These are phyloP conservation scores for Rhodamnia argentea DNA, from an alignment of 345 rosid genomes.

Conservation along the genomic window DNA sequence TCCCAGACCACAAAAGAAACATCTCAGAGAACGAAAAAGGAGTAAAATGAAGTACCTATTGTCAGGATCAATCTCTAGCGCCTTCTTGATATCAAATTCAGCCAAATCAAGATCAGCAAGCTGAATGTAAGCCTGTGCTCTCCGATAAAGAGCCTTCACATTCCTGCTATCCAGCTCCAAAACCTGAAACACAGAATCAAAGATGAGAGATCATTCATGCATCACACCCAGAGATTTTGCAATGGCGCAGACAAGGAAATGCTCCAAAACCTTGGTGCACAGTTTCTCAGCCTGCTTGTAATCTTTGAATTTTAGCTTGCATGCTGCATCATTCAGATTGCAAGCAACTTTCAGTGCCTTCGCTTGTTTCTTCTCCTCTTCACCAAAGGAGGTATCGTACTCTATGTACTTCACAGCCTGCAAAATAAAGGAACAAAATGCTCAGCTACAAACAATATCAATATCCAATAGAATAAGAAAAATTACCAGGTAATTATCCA, in stretches of 20 bases:
- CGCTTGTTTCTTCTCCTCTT: slow-evolving; percentile 75
- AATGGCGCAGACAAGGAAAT: neutral
- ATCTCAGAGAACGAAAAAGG: neutral
- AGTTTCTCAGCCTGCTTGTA: slow-evolving; percentile 47
- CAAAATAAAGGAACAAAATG: neutral
- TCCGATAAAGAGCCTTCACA: slow-evolving; percentile 37
- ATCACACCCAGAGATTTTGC: neutral
- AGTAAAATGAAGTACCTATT: slow-evolving; percentile 14
- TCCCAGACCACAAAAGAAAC: neutral
- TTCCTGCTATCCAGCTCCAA: slow-evolving; percentile 25
- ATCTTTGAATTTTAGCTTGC: slow-evolving; percentile 73
- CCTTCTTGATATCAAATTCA: slow-evolving; percentile 33
- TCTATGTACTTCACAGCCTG: slow-evolving; percentile 83
- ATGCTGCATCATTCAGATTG: slow-evolving; percentile 84
- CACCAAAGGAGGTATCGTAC: slow-evolving; percentile 62
- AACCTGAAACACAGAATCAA: slow-evolving; percentile 8
- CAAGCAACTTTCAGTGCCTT: slow-evolving; percentile 77
- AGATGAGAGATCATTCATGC: too few relatives aligned
- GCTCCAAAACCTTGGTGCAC: slow-evolving; percentile 4
- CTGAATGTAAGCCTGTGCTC: slow-evolving; percentile 40
- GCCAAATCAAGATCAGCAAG: slow-evolving; percentile 34
- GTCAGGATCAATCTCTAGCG: slow-evolving; percentile 38
- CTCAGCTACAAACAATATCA: neutral
- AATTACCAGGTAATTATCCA: neutral
- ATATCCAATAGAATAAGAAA: neutral